These are phyloP conservation scores for Globisporangium lucens DNA, from an alignment of 352 stramenopile species.

Conservation along the genomic window DNA sequence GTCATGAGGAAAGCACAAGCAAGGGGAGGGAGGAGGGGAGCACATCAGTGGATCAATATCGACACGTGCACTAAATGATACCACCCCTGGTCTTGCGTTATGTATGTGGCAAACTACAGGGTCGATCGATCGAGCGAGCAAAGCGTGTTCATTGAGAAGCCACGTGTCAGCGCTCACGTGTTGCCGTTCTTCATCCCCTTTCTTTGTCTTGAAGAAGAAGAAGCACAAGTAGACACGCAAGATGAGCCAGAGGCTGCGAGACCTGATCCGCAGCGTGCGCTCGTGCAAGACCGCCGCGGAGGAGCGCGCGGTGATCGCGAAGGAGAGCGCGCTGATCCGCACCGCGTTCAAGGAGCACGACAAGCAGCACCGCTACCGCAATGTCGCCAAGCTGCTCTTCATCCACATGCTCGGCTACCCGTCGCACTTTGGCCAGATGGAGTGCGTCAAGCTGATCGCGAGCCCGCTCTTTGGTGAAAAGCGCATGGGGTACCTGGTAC, in stretches of 20 bases:
- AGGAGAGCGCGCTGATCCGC: slow-evolving; percentile 98
- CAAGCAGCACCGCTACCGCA: slow-evolving; percentile 96
- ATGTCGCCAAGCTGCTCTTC: slow-evolving; percentile 99
- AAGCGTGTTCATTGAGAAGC: neutral
- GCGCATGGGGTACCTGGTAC: slow-evolving; percentile 96
- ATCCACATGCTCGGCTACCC: slow-evolving; percentile 99
- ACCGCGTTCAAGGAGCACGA: slow-evolving; percentile 98
- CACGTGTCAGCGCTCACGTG: slow-evolving; percentile 4
- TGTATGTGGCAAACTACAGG: neutral
- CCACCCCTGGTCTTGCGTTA: neutral
- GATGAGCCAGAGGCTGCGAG: slow-evolving; percentile 98
- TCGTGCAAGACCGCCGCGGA: slow-evolving; percentile 98
- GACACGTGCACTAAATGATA: neutral
- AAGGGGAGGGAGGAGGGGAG: too few relatives aligned
- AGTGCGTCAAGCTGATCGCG: slow-evolving; percentile 99
- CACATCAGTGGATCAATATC: neutral
- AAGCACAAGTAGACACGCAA: neutral
- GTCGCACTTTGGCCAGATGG: slow-evolving; percentile 99
- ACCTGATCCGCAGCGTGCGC: slow-evolving; percentile 98
- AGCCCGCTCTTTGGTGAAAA: slow-evolving; percentile 99
- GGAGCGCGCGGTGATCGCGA: slow-evolving; percentile 98
- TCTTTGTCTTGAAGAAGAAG: neutral
- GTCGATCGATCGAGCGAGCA: neutral
- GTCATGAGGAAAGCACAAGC: neutral
- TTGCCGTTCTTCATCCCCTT: neutral